Evolutionary conservation across 2,329 filamentous ascomycete species (phyloP).

Genomic region (Neofusicoccum parvum): DNA sequence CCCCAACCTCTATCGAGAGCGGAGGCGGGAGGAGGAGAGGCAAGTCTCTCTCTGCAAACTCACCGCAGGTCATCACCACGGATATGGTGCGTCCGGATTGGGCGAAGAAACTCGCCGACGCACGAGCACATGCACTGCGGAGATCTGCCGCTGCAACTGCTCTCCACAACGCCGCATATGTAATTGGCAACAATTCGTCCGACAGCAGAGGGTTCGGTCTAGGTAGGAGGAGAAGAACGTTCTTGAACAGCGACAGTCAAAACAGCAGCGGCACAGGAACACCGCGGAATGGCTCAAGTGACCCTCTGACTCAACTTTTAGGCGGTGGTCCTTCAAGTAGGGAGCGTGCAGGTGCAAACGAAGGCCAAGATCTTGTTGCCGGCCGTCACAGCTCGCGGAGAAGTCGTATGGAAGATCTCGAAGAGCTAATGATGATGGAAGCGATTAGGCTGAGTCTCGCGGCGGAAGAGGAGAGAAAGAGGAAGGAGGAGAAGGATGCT

Average conservation of each 20-base stretch:
- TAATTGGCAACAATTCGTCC: slow-evolving; percentile 63
- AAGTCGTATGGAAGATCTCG: slow-evolving; percentile 77
- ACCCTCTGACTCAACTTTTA: slow-evolving; percentile 28
- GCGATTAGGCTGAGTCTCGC: slow-evolving; percentile 89
- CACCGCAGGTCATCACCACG: slow-evolving; percentile 85
- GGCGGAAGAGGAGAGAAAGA: slow-evolving; percentile 88
- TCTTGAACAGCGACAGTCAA: slow-evolving; percentile 53
- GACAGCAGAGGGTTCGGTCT: slow-evolving; percentile 55
- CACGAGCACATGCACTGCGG: slow-evolving; percentile 80
- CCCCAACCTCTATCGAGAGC: slow-evolving; percentile 27
- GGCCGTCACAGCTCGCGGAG: slow-evolving; percentile 56
- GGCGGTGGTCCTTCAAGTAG: slow-evolving; percentile 29
- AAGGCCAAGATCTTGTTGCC: slow-evolving; percentile 40
- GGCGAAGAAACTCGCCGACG: slow-evolving; percentile 84
- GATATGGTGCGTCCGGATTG: slow-evolving; percentile 93
- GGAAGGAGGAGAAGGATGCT: slow-evolving; percentile 77
- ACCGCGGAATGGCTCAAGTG: slow-evolving; percentile 40
- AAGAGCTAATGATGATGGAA: slow-evolving; percentile 99
- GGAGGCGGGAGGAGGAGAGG: slow-evolving; percentile 57
- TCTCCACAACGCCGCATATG: slow-evolving; percentile 89
- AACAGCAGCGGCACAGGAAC: slow-evolving; percentile 49
- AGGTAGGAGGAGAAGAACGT: slow-evolving; percentile 50
- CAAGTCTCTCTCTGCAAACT: slow-evolving; percentile 76
- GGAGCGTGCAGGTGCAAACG: slow-evolving; percentile 31
- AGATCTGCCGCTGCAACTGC: slow-evolving; percentile 91